Base-by-base conservation (phyloP, 2,329 filamentous ascomycete genomes). In the Grosmannia clavigera region DNA sequence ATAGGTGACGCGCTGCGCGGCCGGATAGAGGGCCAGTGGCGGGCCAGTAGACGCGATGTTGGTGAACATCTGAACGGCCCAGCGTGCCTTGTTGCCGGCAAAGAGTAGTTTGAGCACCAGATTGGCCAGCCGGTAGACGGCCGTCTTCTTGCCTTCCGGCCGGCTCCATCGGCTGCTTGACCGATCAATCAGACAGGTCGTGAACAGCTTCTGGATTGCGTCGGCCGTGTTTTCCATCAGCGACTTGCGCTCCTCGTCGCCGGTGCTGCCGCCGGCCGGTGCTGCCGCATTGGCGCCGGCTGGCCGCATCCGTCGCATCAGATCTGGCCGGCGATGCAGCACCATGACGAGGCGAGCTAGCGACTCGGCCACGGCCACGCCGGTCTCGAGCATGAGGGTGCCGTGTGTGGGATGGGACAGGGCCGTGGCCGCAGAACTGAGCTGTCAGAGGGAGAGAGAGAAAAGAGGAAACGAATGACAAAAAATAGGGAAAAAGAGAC, bases 91-190 rank as follows among this genome's bases (percentile, higher is more conserved):
- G 43, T 85, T 83, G 69, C 89, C 86, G 65, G 90, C 88, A 68
- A 95, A 95, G 9, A 96, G 79, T 3, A 96, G 82, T 71, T 92
- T 92, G 56, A 96, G 75, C 46, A 91, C 94, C 29, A 96, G 81
- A 69, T 96, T 96, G 62, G 91, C 92, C 73, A 95, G 91, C 61
- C 89, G 85, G 74, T 96, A 96, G 63, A 96, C 91, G 52, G 90
- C 92, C 12, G 87, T 75, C 68, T 92, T 90, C 70, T 92, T 95
- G 59, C 91, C 90, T 67, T 92, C 87, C 0, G 90, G 90, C 62
- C 78, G 82, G 25, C 83, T 84, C 65, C 81, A 81, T 14, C 83
- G 78, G 31, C 81, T 83, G 22, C 84, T 84, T 1, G 83, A 86
- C 56, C 90, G 82, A 69, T 96, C 91, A 4, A 88, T 91, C 40